Conservation (phyloP, 352 stramenopile species). For the Phytopythium oedochilum region DNA sequence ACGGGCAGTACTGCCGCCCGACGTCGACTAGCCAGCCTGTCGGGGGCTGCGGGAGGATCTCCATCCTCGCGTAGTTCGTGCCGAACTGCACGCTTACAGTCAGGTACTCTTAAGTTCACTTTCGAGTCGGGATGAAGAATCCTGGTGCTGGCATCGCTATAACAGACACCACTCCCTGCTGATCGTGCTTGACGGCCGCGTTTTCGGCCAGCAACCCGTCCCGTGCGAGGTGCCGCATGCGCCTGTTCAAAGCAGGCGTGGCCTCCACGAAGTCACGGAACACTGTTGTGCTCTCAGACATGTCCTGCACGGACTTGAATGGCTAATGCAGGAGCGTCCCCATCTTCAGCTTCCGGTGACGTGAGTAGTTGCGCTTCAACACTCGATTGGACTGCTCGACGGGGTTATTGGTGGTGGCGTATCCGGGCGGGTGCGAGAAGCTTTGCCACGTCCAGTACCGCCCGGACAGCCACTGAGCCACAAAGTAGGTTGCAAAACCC, state of each 20-base stretch:
- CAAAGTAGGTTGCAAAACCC: too few species aligned
- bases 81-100: slow-evolving; percentile 6
- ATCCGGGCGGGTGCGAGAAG: too few species aligned
- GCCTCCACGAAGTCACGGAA: too few species aligned
- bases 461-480: too few species aligned
- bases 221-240: neutral
- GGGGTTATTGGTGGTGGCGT: too few species aligned
- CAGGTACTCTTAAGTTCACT: slow-evolving; percentile 2
- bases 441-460: too few species aligned
- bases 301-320: too few species aligned
- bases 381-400: too few species aligned
- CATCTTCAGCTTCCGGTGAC: too few species aligned
- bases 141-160: neutral
- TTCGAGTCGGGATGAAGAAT: neutral
- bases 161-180: neutral
- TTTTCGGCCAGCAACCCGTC: neutral
- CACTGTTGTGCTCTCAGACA: too few species aligned
- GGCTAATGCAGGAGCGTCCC: too few species aligned
- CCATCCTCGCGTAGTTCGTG: slow-evolving; percentile 5
- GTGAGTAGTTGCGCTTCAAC: too few species aligned
- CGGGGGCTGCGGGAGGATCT: neutral
- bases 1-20: neutral
- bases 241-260: neutral
- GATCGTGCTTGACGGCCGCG: neutral
- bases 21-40: slow-evolving; percentile 5